phyloP scores from a whole-genome alignment of 2,329 filamentous ascomycete genomes.

The Helicocarpus griseus region DNA sequence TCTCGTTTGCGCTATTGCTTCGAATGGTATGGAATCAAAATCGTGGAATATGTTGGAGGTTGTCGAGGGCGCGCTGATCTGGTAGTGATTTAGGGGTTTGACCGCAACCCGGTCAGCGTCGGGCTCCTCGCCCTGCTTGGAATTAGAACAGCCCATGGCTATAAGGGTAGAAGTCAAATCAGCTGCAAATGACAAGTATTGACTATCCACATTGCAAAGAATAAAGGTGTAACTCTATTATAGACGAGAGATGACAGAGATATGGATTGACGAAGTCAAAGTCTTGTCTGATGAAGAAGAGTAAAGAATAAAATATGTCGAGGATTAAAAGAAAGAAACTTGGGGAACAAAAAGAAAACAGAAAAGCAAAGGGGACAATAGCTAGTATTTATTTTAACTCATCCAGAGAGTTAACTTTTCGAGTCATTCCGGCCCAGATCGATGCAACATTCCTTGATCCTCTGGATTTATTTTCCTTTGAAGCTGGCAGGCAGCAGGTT shows the following conservation, averaged over 20 bases:
- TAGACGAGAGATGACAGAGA: not conserved
- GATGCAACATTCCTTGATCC: not conserved
- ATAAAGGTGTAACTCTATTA: not conserved
- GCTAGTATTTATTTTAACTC: not conserved
- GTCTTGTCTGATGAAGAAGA: not conserved
- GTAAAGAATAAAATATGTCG: not conserved
- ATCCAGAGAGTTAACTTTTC: not conserved
- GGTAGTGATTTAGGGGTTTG: not conserved
- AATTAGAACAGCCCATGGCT: slow-evolving; percentile 4
- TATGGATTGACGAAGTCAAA: not conserved
- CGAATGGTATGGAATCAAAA: not conserved
- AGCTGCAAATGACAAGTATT: not conserved
- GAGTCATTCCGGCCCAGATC: not conserved
- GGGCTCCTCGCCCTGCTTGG: not conserved
- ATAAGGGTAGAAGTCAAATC: not conserved
- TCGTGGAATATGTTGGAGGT: not conserved
- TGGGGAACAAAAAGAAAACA: not conserved
- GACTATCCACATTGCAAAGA: not conserved
- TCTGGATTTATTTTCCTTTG: not conserved
- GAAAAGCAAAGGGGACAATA: not conserved
- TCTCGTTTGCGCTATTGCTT: not conserved
- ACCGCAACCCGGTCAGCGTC: not conserved
- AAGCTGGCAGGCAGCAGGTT: not conserved
- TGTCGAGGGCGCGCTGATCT: not conserved
- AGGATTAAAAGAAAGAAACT: not conserved